Percentiles rank a stretch among this genome's conserved stretches.
These are phyloP conservation scores for Leccinum uliginosum DNA, from an alignment of 768 basidiomycete genomes.

Conservation along the genomic window DNA sequence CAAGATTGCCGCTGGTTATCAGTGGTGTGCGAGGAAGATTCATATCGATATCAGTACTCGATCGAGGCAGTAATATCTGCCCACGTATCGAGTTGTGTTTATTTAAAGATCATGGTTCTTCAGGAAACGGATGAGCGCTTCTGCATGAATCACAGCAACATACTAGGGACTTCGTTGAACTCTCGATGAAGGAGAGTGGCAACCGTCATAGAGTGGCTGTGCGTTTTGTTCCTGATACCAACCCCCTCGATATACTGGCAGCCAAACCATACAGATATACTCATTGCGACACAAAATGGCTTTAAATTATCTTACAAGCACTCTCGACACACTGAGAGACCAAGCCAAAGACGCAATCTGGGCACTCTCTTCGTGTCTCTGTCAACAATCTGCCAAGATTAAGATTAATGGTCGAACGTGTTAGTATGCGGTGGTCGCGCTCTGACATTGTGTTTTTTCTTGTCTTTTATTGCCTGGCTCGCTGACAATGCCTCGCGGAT, in stretches of 20 bases:
- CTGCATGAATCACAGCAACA: neutral
- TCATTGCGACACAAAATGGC: constrained; percentile 24
- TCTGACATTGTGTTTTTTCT: constrained; percentile 3
- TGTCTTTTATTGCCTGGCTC: neutral
- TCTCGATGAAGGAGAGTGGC: neutral
- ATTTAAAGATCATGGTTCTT: constrained; percentile 10
- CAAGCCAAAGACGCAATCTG: constrained; percentile 79
- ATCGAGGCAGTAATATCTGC: neutral
- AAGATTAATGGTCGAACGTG: constrained; percentile 97
- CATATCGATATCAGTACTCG: constrained; percentile 26
- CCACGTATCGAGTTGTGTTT: neutral
- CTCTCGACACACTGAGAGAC: constrained; percentile 59
- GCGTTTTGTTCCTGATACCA: neutral
- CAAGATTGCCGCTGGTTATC: neutral
- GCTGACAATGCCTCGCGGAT: constrained; percentile 4
- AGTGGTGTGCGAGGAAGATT: constrained; percentile 21
- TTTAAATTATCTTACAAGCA: constrained; percentile 32
- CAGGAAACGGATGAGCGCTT: neutral
- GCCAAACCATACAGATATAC: neutral
- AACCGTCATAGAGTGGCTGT: constrained; percentile 9
- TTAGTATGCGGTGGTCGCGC: constrained; percentile 38
- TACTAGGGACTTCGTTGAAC: neutral
- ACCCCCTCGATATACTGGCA: neutral
- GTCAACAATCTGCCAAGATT: constrained; percentile 76
- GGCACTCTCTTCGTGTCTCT: constrained; percentile 77